Base-by-base conservation (phyloP, 2,329 filamentous ascomycete species). In the Pezicula rhizophila region DNA sequence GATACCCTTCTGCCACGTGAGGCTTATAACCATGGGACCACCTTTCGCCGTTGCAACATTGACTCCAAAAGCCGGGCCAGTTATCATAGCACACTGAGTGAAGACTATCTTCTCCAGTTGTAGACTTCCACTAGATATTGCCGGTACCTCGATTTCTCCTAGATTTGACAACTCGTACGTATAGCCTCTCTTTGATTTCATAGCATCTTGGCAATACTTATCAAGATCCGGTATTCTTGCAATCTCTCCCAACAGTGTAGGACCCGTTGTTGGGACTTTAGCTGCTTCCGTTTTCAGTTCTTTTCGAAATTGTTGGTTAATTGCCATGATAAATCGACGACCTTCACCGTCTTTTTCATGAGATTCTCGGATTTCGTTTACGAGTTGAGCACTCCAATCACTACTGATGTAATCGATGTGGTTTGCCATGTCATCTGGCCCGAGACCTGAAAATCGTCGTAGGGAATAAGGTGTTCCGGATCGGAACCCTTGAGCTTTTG, bases 91-190 rank as follows among this genome's bases (percentile, higher is more conserved):
- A 38, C 52, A 55, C 34, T 60, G 58, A 1, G 50, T 52, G 42
- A 60, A 60, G 2, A 50, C 18, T 2, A 59, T 23, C 20, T 49
- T 56, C 42, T 58, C 48, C 4, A 59, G 18, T 25, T 18, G 47
- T 1, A 57, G 5, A 5, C 44, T 6, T 17, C n/a, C 20, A 6
- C 11, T 8, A 10, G 33, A 11, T 42, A 12, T 2, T 31, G 26
- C 34, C n/a, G 42, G 43, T 1, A 55, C 15, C n/a, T 50, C 41
- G 1, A 58, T 45, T 26, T 54, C 39, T 7, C 59, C 59, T 2
- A 61, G 39, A 48, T 61, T 61, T 2, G 55, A 59, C 7, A 60
- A n/a, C 34, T 61, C 59, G 23, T 59, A 61, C 7, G 52, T 52
- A 4, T 41, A 41, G 8, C 35, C 42, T n/a, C 54, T 39, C 15